Base-by-base conservation (phyloP, 306 rosid genomes). In the Castanea sativa region DNA sequence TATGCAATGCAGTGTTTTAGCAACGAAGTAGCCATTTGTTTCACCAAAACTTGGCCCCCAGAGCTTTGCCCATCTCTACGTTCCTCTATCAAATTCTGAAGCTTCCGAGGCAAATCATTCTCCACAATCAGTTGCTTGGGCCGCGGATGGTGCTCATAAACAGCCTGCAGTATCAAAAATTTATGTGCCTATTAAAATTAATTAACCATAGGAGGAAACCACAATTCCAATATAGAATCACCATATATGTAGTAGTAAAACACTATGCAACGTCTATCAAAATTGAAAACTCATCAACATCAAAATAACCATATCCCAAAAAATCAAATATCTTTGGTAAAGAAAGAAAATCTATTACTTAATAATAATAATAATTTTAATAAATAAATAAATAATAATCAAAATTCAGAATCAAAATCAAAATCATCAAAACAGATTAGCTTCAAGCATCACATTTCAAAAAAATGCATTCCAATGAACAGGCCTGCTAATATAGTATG, bases 41-140 rank as follows among this genome's bases (percentile, higher is more conserved):
- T 95, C 78, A 95, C 99, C 94, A 95, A 83, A 60, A 95, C 99
- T 79, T 90, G 92, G 29, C 94, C 30, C 30, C 30, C 30, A 29
- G 30, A 29, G 30, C 30, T 29, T 29, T 29, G 30, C 30, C 30
- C 98, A 71, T 91, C 99, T 86, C 99, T 89, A 60, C 98, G 86
- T 79, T 95, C 99, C 76, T 94, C 99, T 61, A 95, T 95, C 61
- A 95, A 82, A 86, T 85, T 93, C 86, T 91, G 97, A 80, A 95
- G 99, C 84, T 95, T 95, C 60, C 89, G 94, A 16, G 99, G 99
- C 74, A 95, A 79, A 84, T 95, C 99, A 73, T 95, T 93, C 89
- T 95, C 99, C 82, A 95, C 99, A 64, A 95, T 95, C 92, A 95
- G 79, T 80, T 95, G 97, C 93, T 95, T 95, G 10, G 99, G 99